phyloP scores from a whole-genome alignment of 139 green algal species.

The Tetraselmis striata region DNA sequence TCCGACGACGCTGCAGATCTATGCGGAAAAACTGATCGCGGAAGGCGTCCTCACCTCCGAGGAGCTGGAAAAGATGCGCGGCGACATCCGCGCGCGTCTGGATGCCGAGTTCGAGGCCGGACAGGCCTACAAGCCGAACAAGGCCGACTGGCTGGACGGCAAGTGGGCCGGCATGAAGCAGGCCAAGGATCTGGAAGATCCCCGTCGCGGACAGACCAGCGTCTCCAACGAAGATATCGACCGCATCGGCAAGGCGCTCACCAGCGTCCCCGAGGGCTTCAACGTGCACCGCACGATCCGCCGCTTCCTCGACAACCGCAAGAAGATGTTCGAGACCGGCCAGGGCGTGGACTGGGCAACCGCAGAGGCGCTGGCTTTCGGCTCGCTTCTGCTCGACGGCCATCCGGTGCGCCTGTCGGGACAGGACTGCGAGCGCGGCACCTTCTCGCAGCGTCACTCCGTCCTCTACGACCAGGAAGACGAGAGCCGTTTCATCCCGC shows the following conservation, averaged over 20 bases:
- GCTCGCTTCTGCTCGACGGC: constrained; percentile 45
- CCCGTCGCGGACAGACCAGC: constrained; percentile 90
- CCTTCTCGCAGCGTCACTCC: constrained; percentile 91
- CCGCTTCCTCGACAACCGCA: background rate
- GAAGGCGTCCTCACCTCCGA: constrained; percentile 59
- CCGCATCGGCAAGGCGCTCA: background rate
- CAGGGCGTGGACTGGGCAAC: constrained; percentile 60
- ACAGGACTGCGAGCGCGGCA: constrained; percentile 94
- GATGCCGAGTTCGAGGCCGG: constrained; percentile 68
- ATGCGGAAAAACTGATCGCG: constrained; percentile 26
- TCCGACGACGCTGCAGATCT: constrained; percentile 33
- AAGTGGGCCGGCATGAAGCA: constrained; percentile 91
- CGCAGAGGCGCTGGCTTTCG: constrained; percentile 71
- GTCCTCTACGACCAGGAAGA: constrained; percentile 76
- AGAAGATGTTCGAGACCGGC: constrained; percentile 32
- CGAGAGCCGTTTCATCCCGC: background rate
- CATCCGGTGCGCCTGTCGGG: constrained; percentile 50
- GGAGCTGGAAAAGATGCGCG: constrained; percentile 56
- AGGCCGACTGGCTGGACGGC: constrained; percentile 78
- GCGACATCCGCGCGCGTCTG: constrained; percentile 39
- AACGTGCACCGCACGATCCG: background rate
- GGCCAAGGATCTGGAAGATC: constrained; percentile 72
- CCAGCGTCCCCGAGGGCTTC: background rate
- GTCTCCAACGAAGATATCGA: too few relatives aligned
- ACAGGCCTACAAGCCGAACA: constrained; percentile 73